phyloP scores from a whole-genome alignment of 768 basidiomycete species.

The Rhodotorula kratochvilovae region DNA sequence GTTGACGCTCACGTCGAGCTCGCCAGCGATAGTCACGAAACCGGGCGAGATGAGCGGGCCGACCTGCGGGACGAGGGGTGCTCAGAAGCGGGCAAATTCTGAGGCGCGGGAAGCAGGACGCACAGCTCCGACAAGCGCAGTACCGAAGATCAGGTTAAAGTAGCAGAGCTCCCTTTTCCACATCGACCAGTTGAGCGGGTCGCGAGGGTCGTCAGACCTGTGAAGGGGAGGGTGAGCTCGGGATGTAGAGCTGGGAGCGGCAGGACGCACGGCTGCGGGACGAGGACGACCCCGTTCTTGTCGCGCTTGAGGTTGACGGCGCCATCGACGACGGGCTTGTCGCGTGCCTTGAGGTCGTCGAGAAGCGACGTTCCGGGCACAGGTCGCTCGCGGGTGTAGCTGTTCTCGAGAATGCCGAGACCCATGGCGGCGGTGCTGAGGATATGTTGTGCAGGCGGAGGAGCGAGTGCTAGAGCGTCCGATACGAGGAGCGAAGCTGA shows the following conservation, averaged over 20 bases:
- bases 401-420: background rate
- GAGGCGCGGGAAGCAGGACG: background rate
- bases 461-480: background rate
- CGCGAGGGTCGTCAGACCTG: background rate
- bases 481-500: no score
- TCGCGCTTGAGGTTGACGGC: slow-evolving; percentile 5
- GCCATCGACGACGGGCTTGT: background rate
- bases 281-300: slow-evolving; percentile 7
- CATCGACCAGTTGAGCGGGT: slow-evolving; percentile 6
- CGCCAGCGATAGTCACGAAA: background rate
- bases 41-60: slow-evolving; percentile 1
- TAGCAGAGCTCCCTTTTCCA: background rate
- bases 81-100: no score
- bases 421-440: background rate
- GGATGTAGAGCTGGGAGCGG: no score
- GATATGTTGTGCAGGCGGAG: no score
- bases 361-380: background rate
- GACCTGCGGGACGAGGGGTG: background rate
- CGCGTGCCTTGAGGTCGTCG: slow-evolving; percentile 3
- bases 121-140: background rate
- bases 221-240: no score
- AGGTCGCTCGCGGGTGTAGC: background rate
- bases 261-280: slow-evolving; percentile 2
- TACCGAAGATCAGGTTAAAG: background rate
- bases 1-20: background rate